Conservation (phyloP, 2,329 filamentous ascomycete genomes). For the Leptographium procerum region DNA sequence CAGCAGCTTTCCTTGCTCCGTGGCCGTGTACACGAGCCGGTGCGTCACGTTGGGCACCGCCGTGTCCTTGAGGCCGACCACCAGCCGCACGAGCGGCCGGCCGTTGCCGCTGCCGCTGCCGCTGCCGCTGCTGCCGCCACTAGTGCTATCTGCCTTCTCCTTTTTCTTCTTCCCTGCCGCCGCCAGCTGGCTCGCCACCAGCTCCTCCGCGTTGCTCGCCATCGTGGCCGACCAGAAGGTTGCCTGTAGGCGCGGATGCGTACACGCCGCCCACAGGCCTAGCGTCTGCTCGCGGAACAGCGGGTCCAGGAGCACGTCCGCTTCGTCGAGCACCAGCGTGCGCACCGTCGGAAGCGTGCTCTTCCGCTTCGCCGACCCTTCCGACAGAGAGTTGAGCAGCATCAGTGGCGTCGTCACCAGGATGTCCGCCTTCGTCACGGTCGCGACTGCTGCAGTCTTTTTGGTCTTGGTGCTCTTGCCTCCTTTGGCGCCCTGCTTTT, state of each 20-base stretch:
- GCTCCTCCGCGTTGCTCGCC: constrained; percentile 79
- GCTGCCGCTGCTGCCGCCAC: too few species aligned
- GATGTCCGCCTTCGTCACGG: constrained; percentile 62
- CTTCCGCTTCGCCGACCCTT: constrained; percentile 21
- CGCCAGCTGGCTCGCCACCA: constrained; percentile 58
- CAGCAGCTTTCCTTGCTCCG: constrained; percentile 85
- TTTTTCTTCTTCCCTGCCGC: constrained; percentile 13
- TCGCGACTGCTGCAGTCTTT: constrained; percentile 15
- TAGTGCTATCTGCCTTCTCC: neutral
- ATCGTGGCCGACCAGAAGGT: constrained; percentile 96
- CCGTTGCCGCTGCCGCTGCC: too few species aligned
- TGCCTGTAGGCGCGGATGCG: constrained; percentile 54
- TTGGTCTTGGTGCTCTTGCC: constrained; percentile 13
- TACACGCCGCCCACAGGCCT: constrained; percentile 71
- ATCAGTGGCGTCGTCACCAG: constrained; percentile 71
- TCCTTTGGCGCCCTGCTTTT: constrained; percentile 4
- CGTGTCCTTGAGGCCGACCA: constrained; percentile 94
- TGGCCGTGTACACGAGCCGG: constrained; percentile 80
- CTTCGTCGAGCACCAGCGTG: constrained; percentile 79
- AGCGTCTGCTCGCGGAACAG: constrained; percentile 85
- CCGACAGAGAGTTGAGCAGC: constrained; percentile 59
- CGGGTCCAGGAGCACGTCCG: constrained; percentile 84
- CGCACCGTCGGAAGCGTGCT: constrained; percentile 52
- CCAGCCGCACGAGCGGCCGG: constrained; percentile 62
- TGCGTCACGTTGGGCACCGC: constrained; percentile 88